Conservation (phyloP, 192 early-diverging fungal genomes). For the Coemansia sp. region DNA sequence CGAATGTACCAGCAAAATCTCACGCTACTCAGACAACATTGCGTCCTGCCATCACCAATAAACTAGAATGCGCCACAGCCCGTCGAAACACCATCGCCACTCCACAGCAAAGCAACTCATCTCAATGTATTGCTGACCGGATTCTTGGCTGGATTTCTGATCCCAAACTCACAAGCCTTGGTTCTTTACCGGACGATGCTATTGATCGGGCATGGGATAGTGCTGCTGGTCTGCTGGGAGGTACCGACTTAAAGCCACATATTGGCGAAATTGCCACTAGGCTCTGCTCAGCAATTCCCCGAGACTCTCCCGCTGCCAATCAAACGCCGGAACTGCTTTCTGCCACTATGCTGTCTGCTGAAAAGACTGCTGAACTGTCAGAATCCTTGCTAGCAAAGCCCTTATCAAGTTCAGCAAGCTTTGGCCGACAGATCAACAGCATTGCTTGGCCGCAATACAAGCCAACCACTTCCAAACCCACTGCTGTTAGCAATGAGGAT, state of each 20-base stretch:
- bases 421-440: conserved; percentile 1
- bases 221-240: conserved; percentile 38
- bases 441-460: conserved; percentile 14
- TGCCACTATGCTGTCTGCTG: neutral
- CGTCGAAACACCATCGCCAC: neutral
- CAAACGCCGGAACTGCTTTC: neutral
- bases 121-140: conserved; percentile 11
- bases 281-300: conserved; percentile 21
- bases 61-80: neutral
- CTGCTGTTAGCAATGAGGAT: neutral
- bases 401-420: neutral
- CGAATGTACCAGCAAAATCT: too few relatives aligned
- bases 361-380: neutral
- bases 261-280: conserved; percentile 34
- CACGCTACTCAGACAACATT: neutral
- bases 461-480: neutral
- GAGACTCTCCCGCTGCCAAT: neutral
- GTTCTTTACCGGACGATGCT: neutral
- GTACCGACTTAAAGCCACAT: conserved; percentile 16
- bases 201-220: conserved; percentile 24
- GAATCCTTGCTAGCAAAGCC: neutral
- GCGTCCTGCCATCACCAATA: neutral
- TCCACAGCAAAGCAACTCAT: neutral
- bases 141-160: conserved; percentile 32
- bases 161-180: neutral